Base-by-base conservation (phyloP, 192 early-diverging fungal genomes). In the Glomus cerebriforme region DNA sequence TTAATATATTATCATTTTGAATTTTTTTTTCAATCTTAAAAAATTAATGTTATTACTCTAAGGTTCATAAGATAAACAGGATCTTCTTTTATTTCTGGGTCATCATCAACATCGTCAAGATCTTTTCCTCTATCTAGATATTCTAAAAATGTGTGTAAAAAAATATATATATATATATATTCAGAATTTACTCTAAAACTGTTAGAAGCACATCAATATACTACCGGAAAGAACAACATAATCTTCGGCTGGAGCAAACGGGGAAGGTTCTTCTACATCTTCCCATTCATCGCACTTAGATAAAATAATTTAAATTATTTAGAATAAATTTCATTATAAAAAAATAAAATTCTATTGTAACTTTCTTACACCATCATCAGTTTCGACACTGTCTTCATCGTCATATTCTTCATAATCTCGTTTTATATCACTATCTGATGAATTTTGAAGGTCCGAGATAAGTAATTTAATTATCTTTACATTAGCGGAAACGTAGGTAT, bases 401-500 rank as follows among this genome's bases (percentile, higher is more conserved):
- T 88, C 84, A 8, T 86, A 86, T 9, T 87, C 86, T n/a, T 84
- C 85, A 27, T 54, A 54, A 54, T 83, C 86, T 85, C 88, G 87
- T 67, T 80, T 83, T 62, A 85, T 73, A 59, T 80, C 83, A 60
- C 88, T 85, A 39, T 93, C 90, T 26, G 86, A 79, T 66, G 93
- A 90, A 82, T 91, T 90, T 32, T 92, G 88, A 34, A 95, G 81
- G 71, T 99, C 96, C n/a, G 86, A 88, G 22, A 96, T 68, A 22
- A 98, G 83, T 7, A 98, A 85, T 83, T 94, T 95, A 69, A 97
- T 82, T 15, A 95, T 95, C 84, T 97, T 98, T 78, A 88, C 90
- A 8, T 92, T 84, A 39, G 95, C 92, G 24, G 95, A 92, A 26
- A 96, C 88, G 31, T 85, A 84, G 3, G 91, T 92, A 83, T 90